phyloP scores from a whole-genome alignment of 257 asterid genomes.

The Nicotiana benthamiana region DNA sequence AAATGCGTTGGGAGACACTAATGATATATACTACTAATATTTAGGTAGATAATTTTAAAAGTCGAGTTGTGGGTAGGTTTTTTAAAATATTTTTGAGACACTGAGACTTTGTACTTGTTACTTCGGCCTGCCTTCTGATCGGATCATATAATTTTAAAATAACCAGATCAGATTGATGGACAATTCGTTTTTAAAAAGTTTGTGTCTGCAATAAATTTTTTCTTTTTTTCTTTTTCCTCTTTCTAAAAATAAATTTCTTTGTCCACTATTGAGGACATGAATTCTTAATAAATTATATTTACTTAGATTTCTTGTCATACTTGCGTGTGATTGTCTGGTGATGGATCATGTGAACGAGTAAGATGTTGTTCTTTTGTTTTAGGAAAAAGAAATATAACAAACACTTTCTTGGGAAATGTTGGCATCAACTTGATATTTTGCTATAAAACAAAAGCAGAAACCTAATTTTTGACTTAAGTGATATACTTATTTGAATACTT shows the following conservation, averaged over 20 bases:
- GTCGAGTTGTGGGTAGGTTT: background rate
- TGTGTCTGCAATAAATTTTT: background rate
- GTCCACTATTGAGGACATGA: conserved; percentile 8
- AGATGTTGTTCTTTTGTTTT: conserved; percentile 5
- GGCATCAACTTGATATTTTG: background rate
- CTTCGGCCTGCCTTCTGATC: conserved; percentile 20
- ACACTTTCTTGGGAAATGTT: background rate
- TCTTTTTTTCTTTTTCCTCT: background rate
- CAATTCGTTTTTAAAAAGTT: background rate
- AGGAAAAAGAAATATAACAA: conserved; percentile 9
- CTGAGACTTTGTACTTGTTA: conserved; percentile 10
- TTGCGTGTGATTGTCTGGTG: conserved; percentile 11
- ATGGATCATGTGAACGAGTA: conserved; percentile 14
- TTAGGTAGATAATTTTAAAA: too few species aligned
- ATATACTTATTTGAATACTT: background rate
- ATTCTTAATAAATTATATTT: background rate
- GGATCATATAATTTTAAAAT: conserved; percentile 13
- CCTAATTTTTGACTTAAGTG: conserved; percentile 10
- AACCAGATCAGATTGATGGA: conserved; percentile 16
- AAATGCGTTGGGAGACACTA: background rate
- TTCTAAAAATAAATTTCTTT: background rate
- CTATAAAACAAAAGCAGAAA: background rate
- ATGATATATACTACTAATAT: background rate
- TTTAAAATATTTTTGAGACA: background rate
- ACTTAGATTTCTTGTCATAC: background rate